Evolutionary conservation across 2,329 filamentous ascomycete genomes (phyloP).

Genomic region (Zymoseptoria brevis): DNA sequence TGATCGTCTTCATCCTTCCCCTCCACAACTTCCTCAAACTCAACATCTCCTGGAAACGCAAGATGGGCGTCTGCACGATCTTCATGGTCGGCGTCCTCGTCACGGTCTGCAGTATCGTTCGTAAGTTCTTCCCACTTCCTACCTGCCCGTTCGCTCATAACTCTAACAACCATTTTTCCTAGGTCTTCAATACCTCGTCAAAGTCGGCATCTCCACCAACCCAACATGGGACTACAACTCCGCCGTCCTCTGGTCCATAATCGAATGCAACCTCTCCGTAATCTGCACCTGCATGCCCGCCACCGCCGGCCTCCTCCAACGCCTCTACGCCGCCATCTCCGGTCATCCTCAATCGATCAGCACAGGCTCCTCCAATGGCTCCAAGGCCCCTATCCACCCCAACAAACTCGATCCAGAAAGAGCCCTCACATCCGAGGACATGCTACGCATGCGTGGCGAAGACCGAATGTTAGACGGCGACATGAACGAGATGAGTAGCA

Average conservation of each 20-base stretch:
- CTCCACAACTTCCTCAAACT: conserved; percentile 17
- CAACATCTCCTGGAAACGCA: conserved; percentile 15
- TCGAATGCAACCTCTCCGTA: conserved; percentile 15
- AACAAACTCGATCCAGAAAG: conserved; percentile 13
- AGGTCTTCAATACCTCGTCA: conserved; percentile 16
- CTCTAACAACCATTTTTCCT: neutral
- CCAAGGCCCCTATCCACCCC: conserved; percentile 12
- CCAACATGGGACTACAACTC: conserved; percentile 16
- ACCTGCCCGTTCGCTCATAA: neutral
- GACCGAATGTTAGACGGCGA: conserved; percentile 4
- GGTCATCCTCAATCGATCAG: conserved; percentile 8
- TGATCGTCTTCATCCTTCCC: conserved; percentile 16
- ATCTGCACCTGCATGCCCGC: conserved; percentile 17
- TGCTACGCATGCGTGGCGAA: conserved; percentile 9
- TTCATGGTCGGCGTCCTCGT: conserved; percentile 16
- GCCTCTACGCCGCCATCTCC: conserved; percentile 11
- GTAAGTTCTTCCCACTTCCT: neutral
- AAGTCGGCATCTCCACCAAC: conserved; percentile 11
- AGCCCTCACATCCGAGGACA: conserved; percentile 10
- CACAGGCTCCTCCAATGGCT: conserved; percentile 4
- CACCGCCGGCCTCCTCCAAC: conserved; percentile 13
- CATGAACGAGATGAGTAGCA: conserved; percentile 3
- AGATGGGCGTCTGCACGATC: conserved; percentile 12
- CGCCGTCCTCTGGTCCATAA: conserved; percentile 10
- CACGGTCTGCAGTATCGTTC: conserved; percentile 13